Evolutionary conservation across 2,329 filamentous ascomycete genomes (phyloP).

Genomic region (Blastomyces parvus): DNA sequence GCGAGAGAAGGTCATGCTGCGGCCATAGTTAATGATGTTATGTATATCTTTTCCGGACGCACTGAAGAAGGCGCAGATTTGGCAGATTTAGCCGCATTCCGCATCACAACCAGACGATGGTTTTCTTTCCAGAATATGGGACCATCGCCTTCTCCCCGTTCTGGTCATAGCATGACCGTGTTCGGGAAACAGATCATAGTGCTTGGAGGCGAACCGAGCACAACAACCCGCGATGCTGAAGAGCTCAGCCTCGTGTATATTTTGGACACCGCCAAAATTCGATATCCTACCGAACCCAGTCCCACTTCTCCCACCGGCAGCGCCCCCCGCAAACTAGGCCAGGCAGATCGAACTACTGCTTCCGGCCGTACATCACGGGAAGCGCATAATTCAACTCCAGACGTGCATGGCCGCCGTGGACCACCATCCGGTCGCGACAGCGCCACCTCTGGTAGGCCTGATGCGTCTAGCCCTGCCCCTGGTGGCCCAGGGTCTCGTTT

Average conservation of each 20-base stretch:
- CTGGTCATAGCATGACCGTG: conserved; percentile 95
- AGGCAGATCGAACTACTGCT: conserved; percentile 33
- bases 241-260: conserved; percentile 86
- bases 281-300: conserved; percentile 72
- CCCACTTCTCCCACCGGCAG: conserved; percentile 33
- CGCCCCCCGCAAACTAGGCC: conserved; percentile 34
- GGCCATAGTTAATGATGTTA: conserved; percentile 88
- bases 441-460: conserved; percentile 21
- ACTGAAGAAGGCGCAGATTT: conserved; percentile 89
- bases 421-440: conserved; percentile 33
- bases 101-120: conserved; percentile 77
- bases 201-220: conserved; percentile 87
- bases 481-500: conserved; percentile 46
- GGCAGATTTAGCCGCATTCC: conserved; percentile 81
- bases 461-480: conserved; percentile 25
- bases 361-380: conserved; percentile 37
- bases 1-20: conserved; percentile 91
- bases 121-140: conserved; percentile 99
- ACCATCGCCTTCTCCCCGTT: conserved; percentile 82
- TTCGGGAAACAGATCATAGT: conserved; percentile 89
- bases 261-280: conserved; percentile 89
- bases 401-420: conserved; percentile 28
- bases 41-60: conserved; percentile 97
- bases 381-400: conserved; percentile 30
- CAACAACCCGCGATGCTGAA: conserved; percentile 65